Conservation (phyloP, 805 yeast genomes). For the Candida nitratophila region DNA sequence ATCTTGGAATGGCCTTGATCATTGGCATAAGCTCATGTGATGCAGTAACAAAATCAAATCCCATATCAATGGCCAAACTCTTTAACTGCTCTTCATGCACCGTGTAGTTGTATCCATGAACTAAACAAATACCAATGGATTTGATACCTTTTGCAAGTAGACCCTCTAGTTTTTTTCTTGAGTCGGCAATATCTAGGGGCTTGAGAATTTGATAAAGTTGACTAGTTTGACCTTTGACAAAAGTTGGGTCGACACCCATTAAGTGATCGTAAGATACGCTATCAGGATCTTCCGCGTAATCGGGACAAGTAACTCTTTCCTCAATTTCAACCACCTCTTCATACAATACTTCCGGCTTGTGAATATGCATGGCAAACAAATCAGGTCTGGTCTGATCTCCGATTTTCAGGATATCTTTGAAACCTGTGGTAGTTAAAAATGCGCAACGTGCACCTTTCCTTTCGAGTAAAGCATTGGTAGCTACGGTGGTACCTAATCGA, state of each 20-base stretch:
- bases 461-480: slow-evolving; percentile 83
- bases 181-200: slow-evolving; percentile 20
- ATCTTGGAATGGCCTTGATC: slow-evolving; percentile 32
- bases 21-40: slow-evolving; percentile 32
- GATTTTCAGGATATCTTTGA: slow-evolving; percentile 70
- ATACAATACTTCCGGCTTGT: slow-evolving; percentile 65
- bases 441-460: slow-evolving; percentile 89
- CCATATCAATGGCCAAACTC: slow-evolving; percentile 31
- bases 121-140: slow-evolving; percentile 29
- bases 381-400: slow-evolving; percentile 92
- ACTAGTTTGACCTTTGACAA: slow-evolving; percentile 31
- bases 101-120: slow-evolving; percentile 30
- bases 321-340: slow-evolving; percentile 76
- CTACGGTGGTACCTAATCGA: slow-evolving; percentile 83
- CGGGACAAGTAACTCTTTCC: slow-evolving; percentile 83
- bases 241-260: slow-evolving; percentile 14
- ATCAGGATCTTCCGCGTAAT: slow-evolving; percentile 67
- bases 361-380: slow-evolving; percentile 76
- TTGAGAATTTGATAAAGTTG: slow-evolving; percentile 32
- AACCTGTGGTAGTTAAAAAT: slow-evolving; percentile 80
- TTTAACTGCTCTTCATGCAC: slow-evolving; percentile 29
- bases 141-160: slow-evolving; percentile 19
- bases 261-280: slow-evolving; percentile 30
- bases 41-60: slow-evolving; percentile 38
- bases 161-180: slow-evolving; percentile 19